phyloP scores from a whole-genome alignment of 495 filamentous ascomycete species.

The Hypoxylon intermedium region DNA sequence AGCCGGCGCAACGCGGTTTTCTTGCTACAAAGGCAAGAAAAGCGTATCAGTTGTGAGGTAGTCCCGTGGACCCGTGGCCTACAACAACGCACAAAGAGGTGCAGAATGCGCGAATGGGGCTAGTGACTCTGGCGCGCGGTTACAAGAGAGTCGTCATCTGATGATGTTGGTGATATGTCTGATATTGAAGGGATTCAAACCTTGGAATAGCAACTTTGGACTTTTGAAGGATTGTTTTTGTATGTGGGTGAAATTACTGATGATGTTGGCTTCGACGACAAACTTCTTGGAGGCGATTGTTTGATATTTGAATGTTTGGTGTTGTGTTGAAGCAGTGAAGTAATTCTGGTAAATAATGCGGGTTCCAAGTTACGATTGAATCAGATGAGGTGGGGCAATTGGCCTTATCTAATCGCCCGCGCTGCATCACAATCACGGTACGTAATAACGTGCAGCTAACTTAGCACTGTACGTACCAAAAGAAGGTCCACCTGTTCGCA shows the following conservation, averaged over 20 bases:
- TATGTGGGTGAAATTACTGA: too few species aligned
- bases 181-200: constrained; percentile 15
- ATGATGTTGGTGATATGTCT: not conserved
- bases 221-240: not conserved
- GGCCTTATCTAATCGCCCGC: too few species aligned
- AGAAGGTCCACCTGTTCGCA: not conserved
- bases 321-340: too few species aligned
- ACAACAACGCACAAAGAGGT: constrained; percentile 25
- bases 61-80: too few species aligned
- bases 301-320: too few species aligned
- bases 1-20: not conserved
- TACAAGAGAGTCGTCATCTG: constrained; percentile 8
- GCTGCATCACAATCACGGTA: too few species aligned
- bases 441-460: too few species aligned
- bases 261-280: not conserved
- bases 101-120: not conserved
- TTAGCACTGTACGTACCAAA: not conserved
- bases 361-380: too few species aligned
- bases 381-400: too few species aligned
- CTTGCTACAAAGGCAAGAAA: not conserved
- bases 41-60: not conserved
- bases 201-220: not conserved
- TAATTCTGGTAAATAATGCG: too few species aligned
- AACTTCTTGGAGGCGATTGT: too few species aligned
- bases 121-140: constrained; percentile 9